Evolutionary conservation across 805 yeast species (phyloP).

Genomic region (Clavispora santaluciae): DNA sequence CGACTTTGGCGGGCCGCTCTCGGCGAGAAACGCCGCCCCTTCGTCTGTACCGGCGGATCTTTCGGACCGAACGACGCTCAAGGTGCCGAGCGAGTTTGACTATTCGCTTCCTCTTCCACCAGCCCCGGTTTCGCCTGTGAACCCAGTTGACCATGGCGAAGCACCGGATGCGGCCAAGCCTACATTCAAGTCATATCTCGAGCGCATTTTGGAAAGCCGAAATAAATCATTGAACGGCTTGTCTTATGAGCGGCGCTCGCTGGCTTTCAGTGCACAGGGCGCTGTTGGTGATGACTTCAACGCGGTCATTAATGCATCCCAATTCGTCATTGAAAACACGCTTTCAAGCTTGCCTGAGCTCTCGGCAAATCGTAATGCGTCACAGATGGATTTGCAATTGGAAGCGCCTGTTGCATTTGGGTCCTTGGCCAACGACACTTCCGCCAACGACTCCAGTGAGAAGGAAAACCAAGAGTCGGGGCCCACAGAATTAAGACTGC

Average conservation of each 20-base stretch:
- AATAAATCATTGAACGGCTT: constrained; percentile 1
- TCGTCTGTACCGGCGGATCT: neutral
- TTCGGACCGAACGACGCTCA: constrained; percentile 20
- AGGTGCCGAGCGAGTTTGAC: neutral
- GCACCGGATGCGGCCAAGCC: constrained; percentile 3
- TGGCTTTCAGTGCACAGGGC: neutral
- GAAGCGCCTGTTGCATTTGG: constrained; percentile 17
- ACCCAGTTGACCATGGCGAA: no score
- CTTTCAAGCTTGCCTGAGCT: constrained; percentile 14
- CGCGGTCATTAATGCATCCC: constrained; percentile 10
- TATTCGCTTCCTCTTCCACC: neutral
- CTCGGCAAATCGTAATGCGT: neutral
- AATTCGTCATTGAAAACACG: constrained; percentile 14
- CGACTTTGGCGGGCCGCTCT: constrained; percentile 24
- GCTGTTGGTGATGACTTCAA: neutral
- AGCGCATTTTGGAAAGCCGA: constrained; percentile 23
- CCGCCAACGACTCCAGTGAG: constrained; percentile 12
- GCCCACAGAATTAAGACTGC: constrained; percentile 5
- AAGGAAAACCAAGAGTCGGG: constrained; percentile 5
- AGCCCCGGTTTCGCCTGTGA: neutral
- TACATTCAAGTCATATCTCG: constrained; percentile 26
- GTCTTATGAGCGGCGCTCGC: neutral
- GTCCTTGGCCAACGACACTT: constrained; percentile 3
- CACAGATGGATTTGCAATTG: constrained; percentile 3
- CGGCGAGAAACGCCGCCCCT: neutral